These are phyloP conservation scores for Polygonum maritimum DNA, from an alignment of 148 eudicot species.

Conservation along the genomic window DNA sequence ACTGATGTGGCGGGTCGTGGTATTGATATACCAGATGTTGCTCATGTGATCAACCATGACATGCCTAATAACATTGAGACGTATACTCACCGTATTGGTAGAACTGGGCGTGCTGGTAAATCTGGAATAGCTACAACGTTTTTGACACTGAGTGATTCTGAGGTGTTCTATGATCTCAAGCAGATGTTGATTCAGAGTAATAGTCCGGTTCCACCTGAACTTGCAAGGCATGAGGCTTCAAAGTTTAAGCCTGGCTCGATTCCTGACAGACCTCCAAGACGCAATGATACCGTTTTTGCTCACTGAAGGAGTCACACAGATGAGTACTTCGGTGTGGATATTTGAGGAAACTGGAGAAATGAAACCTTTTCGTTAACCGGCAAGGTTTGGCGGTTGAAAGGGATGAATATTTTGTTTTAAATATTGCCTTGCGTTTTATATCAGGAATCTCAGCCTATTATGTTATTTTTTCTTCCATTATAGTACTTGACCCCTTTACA, in stretches of 20 bases:
- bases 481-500: neutral
- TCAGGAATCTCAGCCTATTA: neutral
- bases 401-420: neutral
- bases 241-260: conserved; percentile 52
- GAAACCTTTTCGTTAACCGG: neutral
- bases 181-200: conserved; percentile 72
- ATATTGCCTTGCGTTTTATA: neutral
- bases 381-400: neutral
- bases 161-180: conserved; percentile 75
- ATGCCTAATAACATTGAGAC: conserved; percentile 68
- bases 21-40: conserved; percentile 59
- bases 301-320: conserved; percentile 17
- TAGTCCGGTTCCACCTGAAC: conserved; percentile 77
- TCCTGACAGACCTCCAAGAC: conserved; percentile 59
- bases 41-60: conserved; percentile 49
- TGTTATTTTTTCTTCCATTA: neutral
- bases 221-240: conserved; percentile 66
- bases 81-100: conserved; percentile 57
- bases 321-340: neutral
- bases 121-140: conserved; percentile 68
- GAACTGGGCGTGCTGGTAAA: conserved; percentile 61
- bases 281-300: conserved; percentile 46
- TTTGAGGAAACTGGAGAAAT: neutral
- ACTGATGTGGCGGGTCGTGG: conserved; percentile 69
- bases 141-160: conserved; percentile 62